These are phyloP conservation scores for peach (Prunus persica) DNA, from an alignment of 306 rosid genomes.

Conservation along the genomic window Prunus_persica_NCBIv2 NC_034013.1:5934001-5934500, in stretches of 20 bases:
- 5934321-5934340: conserved; percentile 76
- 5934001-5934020: conserved; percentile 92
- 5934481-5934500: conserved; percentile 5
- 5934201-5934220: neutral
- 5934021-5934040: conserved; percentile 44
- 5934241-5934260: neutral
- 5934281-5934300: conserved; percentile 4
- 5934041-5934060: conserved; percentile 17
- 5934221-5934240: neutral
- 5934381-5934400: conserved; percentile 54
- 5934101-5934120: neutral
- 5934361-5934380: conserved; percentile 47
- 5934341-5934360: conserved; percentile 74
- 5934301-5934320: conserved; percentile 44
- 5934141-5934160: neutral
- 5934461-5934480: neutral
- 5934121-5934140: neutral
- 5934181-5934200: neutral
- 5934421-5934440: neutral
- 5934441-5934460: neutral
- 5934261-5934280: conserved; percentile 2
- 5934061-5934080: conserved; percentile 22
- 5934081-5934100: neutral
- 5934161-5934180: neutral
- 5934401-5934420: conserved; percentile 28